Base-by-base conservation (phyloP, 495 filamentous ascomycete species). In the Amorphotheca resinae region DNA sequence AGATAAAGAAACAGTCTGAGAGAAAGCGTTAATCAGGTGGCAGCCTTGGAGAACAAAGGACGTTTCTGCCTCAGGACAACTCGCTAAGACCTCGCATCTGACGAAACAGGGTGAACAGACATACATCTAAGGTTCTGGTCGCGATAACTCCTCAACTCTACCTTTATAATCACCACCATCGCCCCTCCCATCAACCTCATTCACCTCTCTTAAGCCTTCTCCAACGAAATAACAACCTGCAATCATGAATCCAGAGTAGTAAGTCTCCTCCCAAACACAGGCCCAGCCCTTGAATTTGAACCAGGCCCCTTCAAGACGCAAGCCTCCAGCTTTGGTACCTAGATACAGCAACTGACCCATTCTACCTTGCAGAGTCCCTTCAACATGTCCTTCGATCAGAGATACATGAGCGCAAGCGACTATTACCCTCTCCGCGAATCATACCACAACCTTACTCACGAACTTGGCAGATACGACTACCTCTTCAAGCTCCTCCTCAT, bases 401-500 rank as follows among this genome's bases (percentile, higher is more conserved):
- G 34, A 16, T 30, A 41, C n/a, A 48, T 32, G 39, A 21, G 22
- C 41, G 9, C 36, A 2, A 37, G 30, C 28, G n/a, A 20, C 38
- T 31, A 45, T 30, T 17, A 31, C 38, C 22, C 17, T 26, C 31
- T 35, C 22, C 33, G 22, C 30, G 25, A 43, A 37, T 44, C 41
- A 23, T 38, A 20, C 25, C 17, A 40, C 22, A 30, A 17, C 32
- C 12, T 41, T 33, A 43, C 53, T 52, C 35, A 55, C 46, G 43
- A 32, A 30, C 30, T 32, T 53, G 42, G 38, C 63, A 95, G 91
- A 93, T 98, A 96, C 79, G 91, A 98, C 62, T 98, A 96, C 63
- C 87, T 98, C 56, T 98, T 98, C 77, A 98, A 98, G 77, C 87
- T 98, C 45, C 88, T 98, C 61, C 85, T 98, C 68, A 98, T 98